These are phyloP conservation scores for Lodderomyces parapsilosis DNA, from an alignment of 1,139 yeast genomes.

Conservation along the genomic window DNA sequence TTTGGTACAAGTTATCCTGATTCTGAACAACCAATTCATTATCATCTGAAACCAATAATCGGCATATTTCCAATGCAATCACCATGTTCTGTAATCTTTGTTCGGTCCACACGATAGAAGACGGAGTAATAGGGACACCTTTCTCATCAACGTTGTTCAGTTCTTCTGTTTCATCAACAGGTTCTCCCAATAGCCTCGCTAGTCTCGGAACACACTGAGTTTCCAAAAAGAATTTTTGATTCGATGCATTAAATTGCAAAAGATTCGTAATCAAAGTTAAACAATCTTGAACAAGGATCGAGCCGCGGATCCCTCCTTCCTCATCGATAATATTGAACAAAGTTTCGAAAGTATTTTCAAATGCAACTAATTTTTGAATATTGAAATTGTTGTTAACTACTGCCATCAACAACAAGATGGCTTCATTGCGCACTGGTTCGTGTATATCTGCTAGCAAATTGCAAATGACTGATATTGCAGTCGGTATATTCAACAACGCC, in stretches of 20 bases:
- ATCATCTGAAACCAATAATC: constrained; percentile 72
- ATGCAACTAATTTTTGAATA: constrained; percentile 90
- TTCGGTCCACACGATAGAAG: constrained; percentile 63
- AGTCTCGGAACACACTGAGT: constrained; percentile 73
- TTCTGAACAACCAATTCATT: constrained; percentile 61
- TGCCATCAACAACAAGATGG: constrained; percentile 78
- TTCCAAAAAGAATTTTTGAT: constrained; percentile 85
- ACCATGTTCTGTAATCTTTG: constrained; percentile 68
- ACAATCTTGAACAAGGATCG: constrained; percentile 90
- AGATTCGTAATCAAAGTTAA: constrained; percentile 71
- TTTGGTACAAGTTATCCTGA: constrained; percentile 60
- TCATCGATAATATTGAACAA: constrained; percentile 73
- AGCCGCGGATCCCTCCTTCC: constrained; percentile 90
- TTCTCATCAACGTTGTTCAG: constrained; percentile 19
- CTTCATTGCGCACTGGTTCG: constrained; percentile 90
- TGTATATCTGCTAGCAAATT: constrained; percentile 64
- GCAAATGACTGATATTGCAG: constrained; percentile 78
- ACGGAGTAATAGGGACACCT: constrained; percentile 15
- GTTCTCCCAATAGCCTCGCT: constrained; percentile 61
- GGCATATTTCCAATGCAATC: constrained; percentile 69
- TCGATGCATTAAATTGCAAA: constrained; percentile 80
- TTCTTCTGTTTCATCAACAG: constrained; percentile 41
- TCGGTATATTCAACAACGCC: constrained; percentile 67
- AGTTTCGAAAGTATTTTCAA: constrained; percentile 87
- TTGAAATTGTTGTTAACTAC: constrained; percentile 80